Evolutionary conservation across 2,329 filamentous ascomycete species (phyloP).

Genomic region (Stagonosporopsis cucurbitacearum): DNA sequence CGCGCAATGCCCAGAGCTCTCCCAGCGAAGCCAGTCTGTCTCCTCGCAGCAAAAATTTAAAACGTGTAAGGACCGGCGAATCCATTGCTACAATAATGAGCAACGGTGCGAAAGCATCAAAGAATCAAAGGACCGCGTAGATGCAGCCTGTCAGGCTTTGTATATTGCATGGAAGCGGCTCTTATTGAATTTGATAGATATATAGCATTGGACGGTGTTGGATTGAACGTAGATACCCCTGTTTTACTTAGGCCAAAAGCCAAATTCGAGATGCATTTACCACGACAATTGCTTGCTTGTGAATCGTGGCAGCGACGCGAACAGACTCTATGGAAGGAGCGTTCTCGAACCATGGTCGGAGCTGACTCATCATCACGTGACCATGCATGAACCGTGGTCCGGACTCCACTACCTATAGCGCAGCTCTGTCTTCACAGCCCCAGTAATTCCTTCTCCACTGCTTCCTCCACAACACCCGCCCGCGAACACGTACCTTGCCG

Average conservation of each 20-base stretch:
- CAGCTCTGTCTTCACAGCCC: constrained; percentile 14
- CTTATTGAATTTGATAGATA: not conserved
- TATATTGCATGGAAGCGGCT: not conserved
- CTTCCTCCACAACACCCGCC: constrained; percentile 13
- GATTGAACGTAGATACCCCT: constrained; percentile 5
- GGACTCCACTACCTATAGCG: no score
- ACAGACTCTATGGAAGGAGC: not conserved
- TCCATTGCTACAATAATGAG: constrained; percentile 1
- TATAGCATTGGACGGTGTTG: constrained; percentile 3
- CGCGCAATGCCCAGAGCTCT: not conserved
- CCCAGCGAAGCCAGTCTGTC: constrained; percentile 7
- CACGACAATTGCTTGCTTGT: not conserved
- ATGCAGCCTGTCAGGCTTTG: not conserved
- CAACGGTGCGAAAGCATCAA: constrained; percentile 2
- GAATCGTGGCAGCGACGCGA: not conserved
- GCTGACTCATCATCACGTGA: constrained; percentile 6
- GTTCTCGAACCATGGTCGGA: not conserved
- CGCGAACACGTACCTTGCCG: constrained; percentile 5
- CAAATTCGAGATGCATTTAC: not conserved
- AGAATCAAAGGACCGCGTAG: constrained; percentile 12
- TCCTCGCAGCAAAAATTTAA: constrained; percentile 17
- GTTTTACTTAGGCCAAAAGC: not conserved
- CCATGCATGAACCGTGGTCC: not conserved
- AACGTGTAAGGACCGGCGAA: constrained; percentile 23
- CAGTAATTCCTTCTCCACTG: constrained; percentile 15